A percentile compares a stretch with the other conserved stretches of the same genome.
phyloP scores from a whole-genome alignment of 2,329 filamentous ascomycete genomes.

The Blumeriella jaapii region DNA sequence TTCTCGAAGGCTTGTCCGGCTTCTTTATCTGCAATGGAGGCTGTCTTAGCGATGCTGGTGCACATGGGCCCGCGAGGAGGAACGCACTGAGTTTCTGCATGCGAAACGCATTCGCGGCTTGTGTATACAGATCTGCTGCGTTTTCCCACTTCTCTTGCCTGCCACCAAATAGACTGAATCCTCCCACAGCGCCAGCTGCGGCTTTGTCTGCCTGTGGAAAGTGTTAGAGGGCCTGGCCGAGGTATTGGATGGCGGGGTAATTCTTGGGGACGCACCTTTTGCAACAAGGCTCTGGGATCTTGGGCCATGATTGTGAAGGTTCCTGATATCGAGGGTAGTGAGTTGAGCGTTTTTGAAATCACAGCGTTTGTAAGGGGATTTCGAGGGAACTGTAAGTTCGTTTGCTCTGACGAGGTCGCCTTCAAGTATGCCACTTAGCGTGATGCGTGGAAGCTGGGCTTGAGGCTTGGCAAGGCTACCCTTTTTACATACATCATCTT shows the following conservation, averaged over 20 bases:
- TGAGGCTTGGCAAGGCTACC: constrained; percentile 1
- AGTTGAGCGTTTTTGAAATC: not conserved
- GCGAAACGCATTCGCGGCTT: constrained; percentile 86
- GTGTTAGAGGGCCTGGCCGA: constrained; percentile 16
- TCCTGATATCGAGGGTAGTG: constrained; percentile 29
- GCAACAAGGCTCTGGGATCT: constrained; percentile 66
- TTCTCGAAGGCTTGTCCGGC: constrained; percentile 79
- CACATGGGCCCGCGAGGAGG: not conserved
- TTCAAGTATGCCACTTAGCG: constrained; percentile 2
- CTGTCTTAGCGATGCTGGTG: constrained; percentile 3
- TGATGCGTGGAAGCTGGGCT: not conserved
- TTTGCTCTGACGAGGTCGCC: constrained; percentile 11
- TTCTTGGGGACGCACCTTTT: constrained; percentile 46
- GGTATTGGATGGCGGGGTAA: constrained; percentile 23
- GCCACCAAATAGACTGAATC: constrained; percentile 84
- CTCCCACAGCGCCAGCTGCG: constrained; percentile 58
- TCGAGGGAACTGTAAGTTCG: constrained; percentile 7
- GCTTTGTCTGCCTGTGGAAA: constrained; percentile 70
- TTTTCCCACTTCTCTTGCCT: constrained; percentile 80
- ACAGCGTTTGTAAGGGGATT: constrained; percentile 3
- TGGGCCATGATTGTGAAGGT: constrained; percentile 52
- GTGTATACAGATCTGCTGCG: constrained; percentile 75
- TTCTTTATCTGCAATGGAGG: constrained; percentile 55
- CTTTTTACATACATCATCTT: not conserved
- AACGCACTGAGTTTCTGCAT: constrained; percentile 69